These are phyloP conservation scores for Letharia columbiana DNA, from an alignment of 495 filamentous ascomycete genomes.

Conservation along the genomic window DNA sequence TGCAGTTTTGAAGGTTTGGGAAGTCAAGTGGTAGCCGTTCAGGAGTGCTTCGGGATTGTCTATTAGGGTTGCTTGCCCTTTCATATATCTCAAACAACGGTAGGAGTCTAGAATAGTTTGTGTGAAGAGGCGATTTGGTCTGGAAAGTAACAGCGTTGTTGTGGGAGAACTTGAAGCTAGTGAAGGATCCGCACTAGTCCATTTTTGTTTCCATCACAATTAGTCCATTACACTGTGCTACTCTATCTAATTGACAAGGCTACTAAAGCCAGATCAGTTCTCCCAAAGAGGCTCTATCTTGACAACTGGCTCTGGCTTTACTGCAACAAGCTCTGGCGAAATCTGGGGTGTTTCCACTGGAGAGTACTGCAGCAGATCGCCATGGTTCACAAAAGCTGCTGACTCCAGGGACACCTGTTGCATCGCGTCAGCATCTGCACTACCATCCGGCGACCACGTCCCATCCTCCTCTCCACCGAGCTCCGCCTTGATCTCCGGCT, in stretches of 20 bases:
- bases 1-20: not conserved
- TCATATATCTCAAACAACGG: not conserved
- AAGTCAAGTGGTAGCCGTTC: not conserved
- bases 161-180: not conserved
- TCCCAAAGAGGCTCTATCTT: constrained; percentile 5
- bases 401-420: not conserved
- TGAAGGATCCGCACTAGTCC: not conserved
- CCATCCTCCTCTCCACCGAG: constrained; percentile 2
- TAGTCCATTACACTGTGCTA: not conserved
- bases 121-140: not conserved
- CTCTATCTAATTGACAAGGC: not conserved
- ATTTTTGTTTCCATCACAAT: not conserved
- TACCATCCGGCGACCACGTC: not conserved
- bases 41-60: not conserved
- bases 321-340: not conserved
- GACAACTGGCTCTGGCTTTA: constrained; percentile 3
- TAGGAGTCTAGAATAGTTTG: not conserved
- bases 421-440: not conserved
- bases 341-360: not conserved
- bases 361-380: not conserved
- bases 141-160: not conserved
- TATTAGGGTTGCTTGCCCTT: not conserved
- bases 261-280: not conserved
- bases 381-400: not conserved
- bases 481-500: constrained; percentile 8